phyloP scores from a whole-genome alignment of 306 rosid species.

The Ormosia emarginata region DNA sequence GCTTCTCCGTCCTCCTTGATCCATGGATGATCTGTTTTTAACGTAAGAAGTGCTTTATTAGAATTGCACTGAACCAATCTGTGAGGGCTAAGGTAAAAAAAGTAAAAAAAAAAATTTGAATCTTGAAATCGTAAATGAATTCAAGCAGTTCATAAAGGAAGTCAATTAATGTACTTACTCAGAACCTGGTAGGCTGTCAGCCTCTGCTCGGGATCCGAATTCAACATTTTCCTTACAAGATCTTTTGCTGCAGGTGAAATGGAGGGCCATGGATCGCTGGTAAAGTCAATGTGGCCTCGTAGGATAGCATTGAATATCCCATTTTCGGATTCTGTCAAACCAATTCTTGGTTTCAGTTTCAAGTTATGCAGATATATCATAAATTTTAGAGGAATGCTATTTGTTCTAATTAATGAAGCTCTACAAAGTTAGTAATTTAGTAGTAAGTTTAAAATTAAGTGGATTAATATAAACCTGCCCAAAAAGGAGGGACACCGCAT shows the following conservation, averaged over 20 bases:
- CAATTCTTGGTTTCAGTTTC: conserved; percentile 25
- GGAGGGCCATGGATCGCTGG: conserved; percentile 94
- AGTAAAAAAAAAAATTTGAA: no score
- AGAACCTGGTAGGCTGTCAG: conserved; percentile 83
- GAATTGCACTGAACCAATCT: not conserved
- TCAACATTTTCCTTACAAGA: conserved; percentile 92
- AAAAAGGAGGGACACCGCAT: conserved; percentile 90
- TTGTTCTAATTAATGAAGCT: not conserved
- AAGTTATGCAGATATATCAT: not conserved
- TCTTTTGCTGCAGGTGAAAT: conserved; percentile 86
- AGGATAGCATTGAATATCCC: conserved; percentile 92
- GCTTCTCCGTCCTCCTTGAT: conserved; percentile 99
- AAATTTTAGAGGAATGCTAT: not conserved
- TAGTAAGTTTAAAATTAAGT: not conserved
- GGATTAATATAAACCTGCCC: conserved; percentile 61
- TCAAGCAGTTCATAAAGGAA: not conserved
- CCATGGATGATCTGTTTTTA: conserved; percentile 78
- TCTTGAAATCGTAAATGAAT: not conserved
- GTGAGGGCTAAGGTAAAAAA: not conserved
- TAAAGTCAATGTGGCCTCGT: conserved; percentile 71
- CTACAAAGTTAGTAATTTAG: not conserved
- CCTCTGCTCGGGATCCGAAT: conserved; percentile 81
- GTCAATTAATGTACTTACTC: conserved; percentile 38
- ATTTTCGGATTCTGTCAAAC: conserved; percentile 77
- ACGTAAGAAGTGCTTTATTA: not conserved